phyloP scores from a whole-genome alignment of 2,329 filamentous ascomycete species.

The Sporothrix brunneoviolacea region DNA sequence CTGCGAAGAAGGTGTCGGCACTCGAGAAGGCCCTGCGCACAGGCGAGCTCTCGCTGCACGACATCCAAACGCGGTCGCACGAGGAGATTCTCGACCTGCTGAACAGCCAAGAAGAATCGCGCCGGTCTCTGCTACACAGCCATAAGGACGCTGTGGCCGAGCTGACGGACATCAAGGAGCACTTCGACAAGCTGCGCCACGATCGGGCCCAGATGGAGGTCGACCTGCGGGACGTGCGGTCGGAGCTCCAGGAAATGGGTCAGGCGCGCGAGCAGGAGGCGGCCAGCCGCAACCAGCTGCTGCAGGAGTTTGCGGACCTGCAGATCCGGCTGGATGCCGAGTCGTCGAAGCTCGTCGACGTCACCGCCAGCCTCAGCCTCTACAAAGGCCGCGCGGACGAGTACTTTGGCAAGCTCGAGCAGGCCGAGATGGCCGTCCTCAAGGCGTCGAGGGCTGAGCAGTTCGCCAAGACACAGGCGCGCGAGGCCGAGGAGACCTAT shows the following conservation, averaged over 20 bases:
- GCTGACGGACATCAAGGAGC: slow-evolving; percentile 75
- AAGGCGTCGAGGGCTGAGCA: slow-evolving; percentile 89
- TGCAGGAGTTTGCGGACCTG: slow-evolving; percentile 87
- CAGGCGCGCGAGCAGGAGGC: slow-evolving; percentile 78
- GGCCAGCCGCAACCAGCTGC: slow-evolving; percentile 76
- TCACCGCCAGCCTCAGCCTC: slow-evolving; percentile 73
- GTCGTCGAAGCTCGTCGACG: slow-evolving; percentile 74
- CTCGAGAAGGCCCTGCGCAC: slow-evolving; percentile 81
- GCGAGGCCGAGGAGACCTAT: slow-evolving; percentile 85
- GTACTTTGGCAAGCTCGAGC: slow-evolving; percentile 94
- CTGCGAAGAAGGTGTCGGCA: slow-evolving; percentile 81
- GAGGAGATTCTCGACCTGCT: slow-evolving; percentile 90
- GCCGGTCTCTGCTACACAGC: slow-evolving; percentile 70
- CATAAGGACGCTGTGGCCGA: slow-evolving; percentile 84
- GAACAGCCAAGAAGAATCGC: slow-evolving; percentile 85
- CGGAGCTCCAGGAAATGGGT: slow-evolving; percentile 75
- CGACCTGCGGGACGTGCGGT: slow-evolving; percentile 75
- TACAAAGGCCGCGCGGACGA: slow-evolving; percentile 93
- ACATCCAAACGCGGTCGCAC: slow-evolving; percentile 87
- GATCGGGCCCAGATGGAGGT: slow-evolving; percentile 74
- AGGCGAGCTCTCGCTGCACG: slow-evolving; percentile 80
- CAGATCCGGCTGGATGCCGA: slow-evolving; percentile 91
- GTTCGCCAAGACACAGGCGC: slow-evolving; percentile 83
- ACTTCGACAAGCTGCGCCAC: slow-evolving; percentile 82
- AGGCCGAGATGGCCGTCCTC: slow-evolving; percentile 90